Evolutionary conservation across 345 rosid genomes (phyloP), one percentile per base, ranked within the genome.

Genomic region (Camelina neglecta): DNA sequence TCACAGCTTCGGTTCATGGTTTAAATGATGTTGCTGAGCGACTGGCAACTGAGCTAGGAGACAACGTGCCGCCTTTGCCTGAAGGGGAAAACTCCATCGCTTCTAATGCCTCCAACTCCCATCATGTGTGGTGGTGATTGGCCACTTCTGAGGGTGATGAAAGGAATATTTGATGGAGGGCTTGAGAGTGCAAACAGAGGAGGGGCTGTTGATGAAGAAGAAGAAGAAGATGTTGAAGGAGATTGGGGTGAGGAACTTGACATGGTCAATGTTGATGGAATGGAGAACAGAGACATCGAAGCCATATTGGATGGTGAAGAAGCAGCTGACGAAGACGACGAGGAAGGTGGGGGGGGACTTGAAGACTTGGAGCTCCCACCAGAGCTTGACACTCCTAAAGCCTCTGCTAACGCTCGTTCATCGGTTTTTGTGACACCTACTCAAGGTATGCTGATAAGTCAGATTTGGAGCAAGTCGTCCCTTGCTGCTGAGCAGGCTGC

Each of bases 341-440:
- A 85, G 39, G 91, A 85, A 73, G 93, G 90, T 71, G 97, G 98
- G 98, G 98, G 85, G 1, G 36, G 67, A 69, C 96, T 90, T 18
- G 98, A 90, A 70, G 94, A 87, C 79, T 72, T 93, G 83, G 98
- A 93, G 72, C 96, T 90, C 18, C 98, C 96, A n/a, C 90, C 91
- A 0, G 98, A 93, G 80, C 84, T 83, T 53, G 98, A 87, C 42
- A 89, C 94, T 12, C 94, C 94, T 11, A 87, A 80, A 82, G 85
- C 80, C 68, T 61, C 66, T 9, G 66, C 50, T 21, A 61, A 61
- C n/a, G 50, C 66, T 3, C 66, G 20, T 26, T 86, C 92, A 31
- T 65, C 92, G 2, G 80, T 82, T 55, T 89, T 93, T 79, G 96
- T 90, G 60, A 89, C 94, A 67, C 98, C 98, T 21, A 85, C 91